A percentile compares a stretch with the other conserved stretches of the same genome.
Evolutionary conservation across 2,329 filamentous ascomycete species (phyloP).

Genomic region (Cladophialophora psammophila): DNA sequence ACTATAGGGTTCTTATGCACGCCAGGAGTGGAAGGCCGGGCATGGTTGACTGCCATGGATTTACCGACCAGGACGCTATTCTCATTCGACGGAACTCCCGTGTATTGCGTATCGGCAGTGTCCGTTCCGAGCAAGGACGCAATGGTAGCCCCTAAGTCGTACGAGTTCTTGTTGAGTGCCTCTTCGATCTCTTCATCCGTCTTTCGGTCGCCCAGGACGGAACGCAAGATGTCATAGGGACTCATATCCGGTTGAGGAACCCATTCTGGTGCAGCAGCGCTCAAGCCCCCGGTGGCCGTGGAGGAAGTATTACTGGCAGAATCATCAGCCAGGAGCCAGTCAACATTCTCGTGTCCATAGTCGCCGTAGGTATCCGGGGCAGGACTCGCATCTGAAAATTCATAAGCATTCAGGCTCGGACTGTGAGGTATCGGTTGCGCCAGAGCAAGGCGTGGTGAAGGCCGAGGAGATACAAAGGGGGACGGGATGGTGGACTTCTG

Average conservation of each 20-base stretch:
- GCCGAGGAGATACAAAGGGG: constrained; percentile 91
- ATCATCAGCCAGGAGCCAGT: constrained; percentile 93
- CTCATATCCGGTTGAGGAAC: constrained; percentile 87
- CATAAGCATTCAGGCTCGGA: constrained; percentile 91
- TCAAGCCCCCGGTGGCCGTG: constrained; percentile 69
- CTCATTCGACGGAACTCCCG: constrained; percentile 63
- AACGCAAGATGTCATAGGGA: constrained; percentile 95
- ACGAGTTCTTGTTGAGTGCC: constrained; percentile 86
- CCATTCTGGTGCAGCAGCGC: constrained; percentile 84
- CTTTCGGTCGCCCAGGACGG: constrained; percentile 86
- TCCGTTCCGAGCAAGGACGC: constrained; percentile 77
- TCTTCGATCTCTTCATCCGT: constrained; percentile 93
- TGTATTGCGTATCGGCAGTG: constrained; percentile 49
- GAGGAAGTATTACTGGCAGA: constrained; percentile 82
- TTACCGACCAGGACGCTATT: constrained; percentile 81
- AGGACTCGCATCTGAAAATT: constrained; percentile 85
- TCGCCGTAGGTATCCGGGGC: constrained; percentile 88
- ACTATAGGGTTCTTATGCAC: constrained; percentile 85
- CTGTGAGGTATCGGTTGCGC: constrained; percentile 95
- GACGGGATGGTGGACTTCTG: constrained; percentile 57
- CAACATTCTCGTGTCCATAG: constrained; percentile 90
- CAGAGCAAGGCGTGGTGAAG: constrained; percentile 88
- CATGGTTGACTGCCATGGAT: constrained; percentile 77
- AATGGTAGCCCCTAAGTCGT: constrained; percentile 92
- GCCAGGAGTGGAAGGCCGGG: constrained; percentile 76